Conservation (phyloP, 805 yeast species). For the Pichia californica region DNA sequence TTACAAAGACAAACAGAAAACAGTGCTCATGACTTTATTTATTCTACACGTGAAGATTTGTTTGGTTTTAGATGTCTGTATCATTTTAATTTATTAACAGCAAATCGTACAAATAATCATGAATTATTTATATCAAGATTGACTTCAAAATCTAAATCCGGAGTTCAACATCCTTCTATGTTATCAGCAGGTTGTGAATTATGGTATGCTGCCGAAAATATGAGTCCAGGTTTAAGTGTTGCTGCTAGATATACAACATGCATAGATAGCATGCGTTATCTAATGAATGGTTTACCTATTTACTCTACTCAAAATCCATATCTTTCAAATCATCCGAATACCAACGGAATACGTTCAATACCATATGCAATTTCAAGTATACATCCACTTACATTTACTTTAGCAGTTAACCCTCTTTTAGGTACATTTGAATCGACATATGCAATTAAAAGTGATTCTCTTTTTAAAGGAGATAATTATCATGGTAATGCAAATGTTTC, state of each 20-base stretch:
- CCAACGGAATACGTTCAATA: constrained; percentile 4
- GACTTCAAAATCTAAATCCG: neutral
- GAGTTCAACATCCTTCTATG: constrained; percentile 32
- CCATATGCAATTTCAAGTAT: constrained; percentile 8
- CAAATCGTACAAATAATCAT: neutral
- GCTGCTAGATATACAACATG: constrained; percentile 81
- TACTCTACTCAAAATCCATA: constrained; percentile 1
- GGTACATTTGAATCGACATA: constrained; percentile 88
- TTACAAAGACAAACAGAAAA: constrained; percentile 62
- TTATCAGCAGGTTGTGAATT: constrained; percentile 75
- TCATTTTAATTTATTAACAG: constrained; percentile 40
- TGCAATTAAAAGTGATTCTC: constrained; percentile 70
- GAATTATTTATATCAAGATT: constrained; percentile 4
- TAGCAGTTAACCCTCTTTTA: constrained; percentile 80
- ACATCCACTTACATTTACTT: constrained; percentile 78
- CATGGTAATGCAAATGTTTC: neutral
- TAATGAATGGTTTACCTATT: constrained; percentile 4
- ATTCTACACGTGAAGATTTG: constrained; percentile 77
- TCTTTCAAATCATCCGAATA: neutral
- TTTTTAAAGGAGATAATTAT: constrained; percentile 30
- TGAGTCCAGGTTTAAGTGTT: constrained; percentile 86
- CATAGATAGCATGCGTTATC: constrained; percentile 13
- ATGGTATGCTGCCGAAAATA: constrained; percentile 78
- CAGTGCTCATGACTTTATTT: constrained; percentile 66
- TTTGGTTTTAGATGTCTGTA: constrained; percentile 77